These are phyloP conservation scores for Mycosphaerella sp. DNA, from an alignment of 2,329 filamentous ascomycete genomes.

Conservation along the genomic window DNA sequence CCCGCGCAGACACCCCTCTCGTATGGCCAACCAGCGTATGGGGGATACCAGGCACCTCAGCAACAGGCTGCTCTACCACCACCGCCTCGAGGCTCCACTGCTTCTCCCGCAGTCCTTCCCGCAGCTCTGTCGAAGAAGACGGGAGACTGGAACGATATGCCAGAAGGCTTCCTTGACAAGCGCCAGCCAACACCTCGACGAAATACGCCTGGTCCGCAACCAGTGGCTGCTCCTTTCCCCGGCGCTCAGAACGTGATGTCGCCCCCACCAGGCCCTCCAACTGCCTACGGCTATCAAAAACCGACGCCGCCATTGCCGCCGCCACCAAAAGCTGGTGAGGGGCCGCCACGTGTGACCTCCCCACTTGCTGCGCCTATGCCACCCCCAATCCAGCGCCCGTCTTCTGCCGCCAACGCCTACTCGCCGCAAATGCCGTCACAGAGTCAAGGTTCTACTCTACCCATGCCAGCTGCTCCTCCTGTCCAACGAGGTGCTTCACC, in stretches of 20 bases:
- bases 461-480: conserved; percentile 47
- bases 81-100: conserved; percentile 59
- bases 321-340: conserved; percentile 71
- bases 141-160: conserved; percentile 91
- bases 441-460: conserved; percentile 38
- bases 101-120: conserved; percentile 58
- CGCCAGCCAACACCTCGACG: conserved; percentile 57
- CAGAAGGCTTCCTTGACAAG: conserved; percentile 66
- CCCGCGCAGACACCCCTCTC: conserved; percentile 43
- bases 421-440: conserved; percentile 52
- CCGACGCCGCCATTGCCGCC: conserved; percentile 69
- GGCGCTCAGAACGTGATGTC: conserved; percentile 48
- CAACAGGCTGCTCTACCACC: conserved; percentile 47
- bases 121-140: conserved; percentile 65
- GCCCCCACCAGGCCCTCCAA: conserved; percentile 51
- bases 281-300: conserved; percentile 52
- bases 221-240: conserved; percentile 70
- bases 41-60: conserved; percentile 40
- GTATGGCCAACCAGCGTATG: conserved; percentile 37
- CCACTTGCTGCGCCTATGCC: conserved; percentile 53
- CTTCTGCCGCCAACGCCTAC: conserved; percentile 57
- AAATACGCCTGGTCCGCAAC: conserved; percentile 61
- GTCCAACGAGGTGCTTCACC: conserved; percentile 73
- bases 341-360: conserved; percentile 62
- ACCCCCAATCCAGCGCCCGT: conserved; percentile 36